These are phyloP conservation scores for Podaxis pistillaris DNA, from an alignment of 768 basidiomycete genomes.

Conservation along the genomic window DNA sequence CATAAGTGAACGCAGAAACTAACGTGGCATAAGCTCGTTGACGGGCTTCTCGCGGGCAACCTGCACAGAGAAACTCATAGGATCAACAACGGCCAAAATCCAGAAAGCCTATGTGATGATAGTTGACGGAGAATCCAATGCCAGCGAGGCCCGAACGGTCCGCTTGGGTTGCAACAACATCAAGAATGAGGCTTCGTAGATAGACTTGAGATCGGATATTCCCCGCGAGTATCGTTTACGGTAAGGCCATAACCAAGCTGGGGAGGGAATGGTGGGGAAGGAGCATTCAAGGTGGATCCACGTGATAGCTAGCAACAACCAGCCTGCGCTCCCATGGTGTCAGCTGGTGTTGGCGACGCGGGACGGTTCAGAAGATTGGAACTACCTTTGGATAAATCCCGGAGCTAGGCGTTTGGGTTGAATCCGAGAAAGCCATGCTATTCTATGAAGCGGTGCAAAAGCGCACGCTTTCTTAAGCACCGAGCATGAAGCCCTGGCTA, in stretches of 20 bases:
- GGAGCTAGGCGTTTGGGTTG: not conserved
- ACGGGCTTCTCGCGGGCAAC: not conserved
- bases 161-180: not conserved
- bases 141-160: constrained; percentile 1
- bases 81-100: constrained; percentile 7
- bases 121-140: not conserved
- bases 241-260: not conserved
- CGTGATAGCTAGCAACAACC: not conserved
- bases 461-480: not conserved
- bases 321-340: not conserved
- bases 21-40: not conserved
- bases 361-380: not conserved
- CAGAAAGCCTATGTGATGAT: not conserved
- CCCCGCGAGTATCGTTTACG: not conserved
- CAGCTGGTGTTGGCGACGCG: constrained; percentile 4
- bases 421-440: not conserved
- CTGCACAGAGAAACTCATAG: not conserved
- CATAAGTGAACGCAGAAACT: not conserved
- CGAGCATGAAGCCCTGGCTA: too few species aligned
- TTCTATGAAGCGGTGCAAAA: not conserved
- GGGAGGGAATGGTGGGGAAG: not conserved
- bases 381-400: constrained; percentile 4
- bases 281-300: not conserved
- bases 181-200: not conserved
- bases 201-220: not conserved